phyloP scores from a whole-genome alignment of 1,139 yeast species.

The Candida gigantensis region DNA sequence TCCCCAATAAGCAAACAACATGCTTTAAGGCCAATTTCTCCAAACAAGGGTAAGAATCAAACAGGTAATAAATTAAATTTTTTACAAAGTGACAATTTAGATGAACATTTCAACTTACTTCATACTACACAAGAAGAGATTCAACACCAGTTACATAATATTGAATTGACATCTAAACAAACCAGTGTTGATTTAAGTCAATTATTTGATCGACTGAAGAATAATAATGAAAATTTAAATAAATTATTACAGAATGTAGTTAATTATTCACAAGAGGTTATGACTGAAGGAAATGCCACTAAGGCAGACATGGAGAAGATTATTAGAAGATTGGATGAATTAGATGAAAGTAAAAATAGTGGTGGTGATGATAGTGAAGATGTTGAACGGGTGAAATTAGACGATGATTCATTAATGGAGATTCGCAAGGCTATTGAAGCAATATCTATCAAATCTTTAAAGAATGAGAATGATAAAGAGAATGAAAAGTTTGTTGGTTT shows the following conservation, averaged over 20 bases:
- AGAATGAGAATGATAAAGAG: neutral
- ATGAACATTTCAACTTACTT: slow-evolving; percentile 31
- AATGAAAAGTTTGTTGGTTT: neutral
- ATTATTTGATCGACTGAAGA: slow-evolving; percentile 42
- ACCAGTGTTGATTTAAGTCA: slow-evolving; percentile 38
- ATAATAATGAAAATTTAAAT: slow-evolving; percentile 41
- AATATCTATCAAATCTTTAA: too few species aligned
- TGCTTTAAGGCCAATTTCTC: slow-evolving; percentile 29
- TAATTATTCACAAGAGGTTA: slow-evolving; percentile 34
- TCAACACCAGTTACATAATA: slow-evolving; percentile 29
- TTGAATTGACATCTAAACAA: slow-evolving; percentile 39
- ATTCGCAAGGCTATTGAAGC: neutral
- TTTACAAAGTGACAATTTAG: slow-evolving; percentile 32
- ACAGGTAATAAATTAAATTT: slow-evolving; percentile 27
- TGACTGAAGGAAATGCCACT: slow-evolving; percentile 41
- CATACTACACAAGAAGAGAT: slow-evolving; percentile 30
- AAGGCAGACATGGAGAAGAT: slow-evolving; percentile 32
- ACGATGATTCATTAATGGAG: neutral
- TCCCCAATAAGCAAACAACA: slow-evolving; percentile 12
- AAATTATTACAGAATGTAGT: slow-evolving; percentile 36
- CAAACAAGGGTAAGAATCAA: slow-evolving; percentile 20
- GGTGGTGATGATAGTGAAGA: neutral
- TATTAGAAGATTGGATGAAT: slow-evolving; percentile 19
- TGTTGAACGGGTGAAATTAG: neutral
- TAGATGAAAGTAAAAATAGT: neutral